Percentiles rank a stretch among this genome's conserved stretches.
Evolutionary conservation across 345 rosid species (phyloP).

Genomic region (Salix purpurea): DNA sequence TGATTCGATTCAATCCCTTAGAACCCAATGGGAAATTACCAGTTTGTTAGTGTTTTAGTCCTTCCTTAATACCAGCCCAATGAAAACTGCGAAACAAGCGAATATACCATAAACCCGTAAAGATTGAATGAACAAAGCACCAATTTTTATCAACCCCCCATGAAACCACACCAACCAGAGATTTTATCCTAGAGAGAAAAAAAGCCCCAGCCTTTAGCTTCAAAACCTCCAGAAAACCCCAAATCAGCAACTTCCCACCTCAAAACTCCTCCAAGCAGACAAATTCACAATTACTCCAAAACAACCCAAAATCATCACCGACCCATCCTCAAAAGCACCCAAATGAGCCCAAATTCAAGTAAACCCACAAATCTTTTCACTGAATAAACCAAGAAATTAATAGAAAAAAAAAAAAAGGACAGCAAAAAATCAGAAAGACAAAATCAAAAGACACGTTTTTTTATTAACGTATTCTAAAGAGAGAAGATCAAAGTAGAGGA

Average conservation of each 20-base stretch:
- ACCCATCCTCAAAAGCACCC: conserved; percentile 22
- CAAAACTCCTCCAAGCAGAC: conserved; percentile 15
- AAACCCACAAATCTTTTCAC: conserved; percentile 13
- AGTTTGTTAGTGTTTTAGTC: conserved; percentile 10
- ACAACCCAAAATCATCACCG: conserved; percentile 22
- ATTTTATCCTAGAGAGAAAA: conserved; percentile 6
- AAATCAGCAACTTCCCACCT: conserved; percentile 19
- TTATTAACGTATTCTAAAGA: neutral
- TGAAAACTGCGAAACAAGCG: conserved; percentile 14
- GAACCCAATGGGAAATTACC: conserved; percentile 6
- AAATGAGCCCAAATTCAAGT: conserved; percentile 7
- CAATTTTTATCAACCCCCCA: conserved; percentile 3
- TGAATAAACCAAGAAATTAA: neutral
- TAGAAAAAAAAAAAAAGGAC: neutral
- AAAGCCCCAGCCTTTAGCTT: conserved; percentile 7
- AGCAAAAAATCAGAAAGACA: neutral
- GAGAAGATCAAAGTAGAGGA: conserved; percentile 9
- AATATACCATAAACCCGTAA: conserved; percentile 8
- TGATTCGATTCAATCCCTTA: conserved; percentile 2
- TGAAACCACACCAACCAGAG: conserved; percentile 2
- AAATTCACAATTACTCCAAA: conserved; percentile 16
- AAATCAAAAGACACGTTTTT: neutral
- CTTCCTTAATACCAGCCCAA: conserved; percentile 19
- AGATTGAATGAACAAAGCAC: neutral
- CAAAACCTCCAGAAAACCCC: conserved; percentile 27